Evolutionary conservation across 352 stramenopile species (phyloP).

Genomic region (Globisporangium cylindrosporum): DNA sequence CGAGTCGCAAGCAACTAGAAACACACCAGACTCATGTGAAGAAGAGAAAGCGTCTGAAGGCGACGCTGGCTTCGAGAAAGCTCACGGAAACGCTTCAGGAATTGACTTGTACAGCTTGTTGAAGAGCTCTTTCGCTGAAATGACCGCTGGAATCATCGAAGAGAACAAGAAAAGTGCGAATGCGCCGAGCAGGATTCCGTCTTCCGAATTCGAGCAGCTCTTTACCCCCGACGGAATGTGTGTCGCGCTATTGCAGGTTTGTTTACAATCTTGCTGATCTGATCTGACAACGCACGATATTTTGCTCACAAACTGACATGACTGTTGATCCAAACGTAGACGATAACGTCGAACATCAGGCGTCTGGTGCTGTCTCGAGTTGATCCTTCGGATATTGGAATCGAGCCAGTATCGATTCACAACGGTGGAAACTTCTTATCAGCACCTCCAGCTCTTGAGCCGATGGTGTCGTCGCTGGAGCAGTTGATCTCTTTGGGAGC

Average conservation of each 20-base stretch:
- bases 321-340: conserved; percentile 29
- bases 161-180: conserved; percentile 1
- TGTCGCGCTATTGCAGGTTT: conserved; percentile 62
- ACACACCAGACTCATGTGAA: conserved; percentile 18
- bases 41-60: conserved; percentile 23
- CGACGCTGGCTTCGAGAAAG: not conserved
- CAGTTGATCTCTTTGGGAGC: conserved; percentile 77
- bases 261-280: not conserved
- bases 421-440: conserved; percentile 49
- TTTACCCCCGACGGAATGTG: conserved; percentile 68
- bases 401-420: conserved; percentile 33
- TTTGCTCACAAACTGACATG: not conserved
- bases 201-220: conserved; percentile 11
- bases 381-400: conserved; percentile 72
- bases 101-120: conserved; percentile 20
- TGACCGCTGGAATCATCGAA: conserved; percentile 4
- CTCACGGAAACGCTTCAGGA: not conserved
- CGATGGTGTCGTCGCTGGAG: conserved; percentile 63
- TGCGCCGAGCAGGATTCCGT: conserved; percentile 1
- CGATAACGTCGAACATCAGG: conserved; percentile 78
- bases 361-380: conserved; percentile 77
- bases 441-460: conserved; percentile 58
- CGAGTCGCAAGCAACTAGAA: not conserved
- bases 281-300: not conserved
- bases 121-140: conserved; percentile 18